Conservation (phyloP, 2,329 filamentous ascomycete species). For the Ophiostoma ips region DNA sequence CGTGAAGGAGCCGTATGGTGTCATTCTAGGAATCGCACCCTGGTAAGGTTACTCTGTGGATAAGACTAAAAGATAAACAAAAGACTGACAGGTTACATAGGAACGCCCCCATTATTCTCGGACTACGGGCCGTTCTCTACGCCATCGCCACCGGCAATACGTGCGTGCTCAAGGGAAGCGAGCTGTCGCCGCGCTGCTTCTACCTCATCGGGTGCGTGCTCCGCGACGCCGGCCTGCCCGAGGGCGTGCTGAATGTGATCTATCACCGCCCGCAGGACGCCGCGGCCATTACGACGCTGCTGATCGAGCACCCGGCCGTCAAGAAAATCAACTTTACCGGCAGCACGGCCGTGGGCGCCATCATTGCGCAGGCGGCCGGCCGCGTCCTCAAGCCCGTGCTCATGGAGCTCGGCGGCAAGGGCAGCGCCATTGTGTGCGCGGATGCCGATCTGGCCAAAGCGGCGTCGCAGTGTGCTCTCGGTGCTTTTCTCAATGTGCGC, state of each 20-base stretch:
- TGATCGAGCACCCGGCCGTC: conserved; percentile 53
- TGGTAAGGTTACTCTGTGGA: conserved; percentile 33
- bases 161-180: conserved; percentile 57
- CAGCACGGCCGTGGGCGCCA: conserved; percentile 56
- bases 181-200: conserved; percentile 50
- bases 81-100: conserved; percentile 26
- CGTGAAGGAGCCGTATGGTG: conserved; percentile 63
- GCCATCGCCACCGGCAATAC: conserved; percentile 71
- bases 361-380: conserved; percentile 56
- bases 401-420: conserved; percentile 74
- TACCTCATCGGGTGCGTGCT: conserved; percentile 50
- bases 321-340: conserved; percentile 84
- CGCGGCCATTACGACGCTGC: conserved; percentile 46
- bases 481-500: conserved; percentile 43
- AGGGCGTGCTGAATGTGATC: conserved; percentile 60
- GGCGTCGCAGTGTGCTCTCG: conserved; percentile 52
- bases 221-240: conserved; percentile 61
- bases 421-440: conserved; percentile 61
- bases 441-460: conserved; percentile 66
- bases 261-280: conserved; percentile 53
- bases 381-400: conserved; percentile 65
- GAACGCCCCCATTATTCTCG: conserved; percentile 45
- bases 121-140: conserved; percentile 39
- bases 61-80: neutral
- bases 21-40: conserved; percentile 65